phyloP scores from a whole-genome alignment of 2,329 filamentous ascomycete species.

The Penicillium hordei region DNA sequence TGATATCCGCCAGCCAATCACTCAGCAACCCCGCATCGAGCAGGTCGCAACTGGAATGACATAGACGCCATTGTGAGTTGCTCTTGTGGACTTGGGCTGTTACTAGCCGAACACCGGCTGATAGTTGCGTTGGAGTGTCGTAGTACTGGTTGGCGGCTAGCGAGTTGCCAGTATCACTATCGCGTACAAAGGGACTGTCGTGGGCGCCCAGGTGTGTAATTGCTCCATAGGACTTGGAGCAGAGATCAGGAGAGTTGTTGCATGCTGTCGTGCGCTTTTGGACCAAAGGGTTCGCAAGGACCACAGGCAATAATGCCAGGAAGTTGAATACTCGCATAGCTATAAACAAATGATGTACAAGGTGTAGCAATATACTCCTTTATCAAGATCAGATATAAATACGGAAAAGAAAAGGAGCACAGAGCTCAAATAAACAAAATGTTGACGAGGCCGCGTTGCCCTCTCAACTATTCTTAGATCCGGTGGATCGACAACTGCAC shows the following conservation, averaged over 20 bases:
- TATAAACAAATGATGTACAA: neutral
- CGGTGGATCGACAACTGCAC: slow-evolving; percentile 18
- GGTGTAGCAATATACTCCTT: neutral
- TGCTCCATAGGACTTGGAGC: slow-evolving; percentile 68
- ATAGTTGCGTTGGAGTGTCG: slow-evolving; percentile 69
- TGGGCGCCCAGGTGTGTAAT: slow-evolving; percentile 78
- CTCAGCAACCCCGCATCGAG: slow-evolving; percentile 68
- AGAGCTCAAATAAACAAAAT: slow-evolving; percentile 14
- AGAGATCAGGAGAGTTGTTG: slow-evolving; percentile 78
- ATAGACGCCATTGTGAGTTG: slow-evolving; percentile 62
- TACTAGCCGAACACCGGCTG: slow-evolving; percentile 69
- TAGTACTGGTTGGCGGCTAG: slow-evolving; percentile 70
- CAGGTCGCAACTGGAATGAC: slow-evolving; percentile 66
- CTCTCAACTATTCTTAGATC: slow-evolving; percentile 32
- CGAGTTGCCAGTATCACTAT: slow-evolving; percentile 61
- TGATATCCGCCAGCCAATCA: slow-evolving; percentile 64
- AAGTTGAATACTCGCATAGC: slow-evolving; percentile 33
- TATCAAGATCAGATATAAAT: neutral
- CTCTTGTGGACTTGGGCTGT: slow-evolving; percentile 69
- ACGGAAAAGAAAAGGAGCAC: neutral
- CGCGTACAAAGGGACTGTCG: slow-evolving; percentile 69
- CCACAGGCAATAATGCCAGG: slow-evolving; percentile 33
- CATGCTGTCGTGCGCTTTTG: slow-evolving; percentile 54
- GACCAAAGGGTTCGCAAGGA: slow-evolving; percentile 28
- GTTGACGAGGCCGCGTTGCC: slow-evolving; percentile 30